Percentiles rank a stretch among this genome's conserved stretches.
These are phyloP conservation scores for Entoloma clypeatum DNA, from an alignment of 1,284 basidiomycete genomes.

Conservation along the genomic window DNA sequence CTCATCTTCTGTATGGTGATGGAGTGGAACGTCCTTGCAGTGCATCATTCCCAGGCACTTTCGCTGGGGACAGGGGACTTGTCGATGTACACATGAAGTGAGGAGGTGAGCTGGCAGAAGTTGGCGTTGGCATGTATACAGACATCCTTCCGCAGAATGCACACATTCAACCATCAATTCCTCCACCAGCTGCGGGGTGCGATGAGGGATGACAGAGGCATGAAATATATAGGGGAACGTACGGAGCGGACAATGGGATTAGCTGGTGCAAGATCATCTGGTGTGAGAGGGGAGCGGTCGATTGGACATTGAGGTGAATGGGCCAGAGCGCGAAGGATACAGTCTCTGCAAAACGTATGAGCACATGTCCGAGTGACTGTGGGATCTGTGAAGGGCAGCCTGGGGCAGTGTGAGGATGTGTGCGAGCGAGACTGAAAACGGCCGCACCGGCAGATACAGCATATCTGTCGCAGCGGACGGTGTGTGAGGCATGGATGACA, in stretches of 20 bases:
- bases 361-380: slow-evolving; percentile 68
- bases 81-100: slow-evolving; percentile 55
- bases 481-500: neutral
- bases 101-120: slow-evolving; percentile 61
- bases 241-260: slow-evolving; percentile 73
- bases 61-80: slow-evolving; percentile 50
- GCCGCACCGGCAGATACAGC: slow-evolving; percentile 77
- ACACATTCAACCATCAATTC: slow-evolving; percentile 77
- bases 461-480: slow-evolving; percentile 51
- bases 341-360: slow-evolving; percentile 81
- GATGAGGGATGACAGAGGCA: neutral
- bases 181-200: slow-evolving; percentile 67
- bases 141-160: slow-evolving; percentile 56
- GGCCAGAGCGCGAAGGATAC: slow-evolving; percentile 63
- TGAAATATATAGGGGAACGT: slow-evolving; percentile 29
- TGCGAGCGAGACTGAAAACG: neutral
- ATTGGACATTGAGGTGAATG: slow-evolving; percentile 75
- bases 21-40: slow-evolving; percentile 38
- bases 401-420: slow-evolving; percentile 22
- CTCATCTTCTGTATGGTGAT: slow-evolving; percentile 33
- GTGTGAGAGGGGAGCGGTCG: slow-evolving; percentile 62
- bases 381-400: slow-evolving; percentile 73
- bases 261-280: slow-evolving; percentile 54
- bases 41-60: slow-evolving; percentile 42
- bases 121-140: slow-evolving; percentile 65